Evolutionary conservation across 768 basidiomycete species (phyloP).

Genomic region (Sporobolomyces roseus): DNA sequence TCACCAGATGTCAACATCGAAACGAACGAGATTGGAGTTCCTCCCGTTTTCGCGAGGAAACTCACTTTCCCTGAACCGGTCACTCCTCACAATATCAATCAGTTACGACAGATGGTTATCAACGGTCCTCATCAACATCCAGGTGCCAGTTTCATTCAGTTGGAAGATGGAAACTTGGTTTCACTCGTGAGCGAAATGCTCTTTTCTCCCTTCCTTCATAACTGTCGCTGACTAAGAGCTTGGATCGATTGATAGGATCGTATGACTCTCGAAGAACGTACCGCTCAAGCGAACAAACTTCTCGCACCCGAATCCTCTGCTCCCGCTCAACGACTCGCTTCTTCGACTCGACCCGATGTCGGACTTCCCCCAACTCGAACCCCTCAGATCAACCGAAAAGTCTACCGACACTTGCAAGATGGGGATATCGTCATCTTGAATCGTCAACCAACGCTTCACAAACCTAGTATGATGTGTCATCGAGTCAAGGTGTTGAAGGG

Average conservation of each 20-base stretch:
- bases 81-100: conserved; percentile 80
- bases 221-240: neutral
- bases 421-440: conserved; percentile 95
- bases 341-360: conserved; percentile 38
- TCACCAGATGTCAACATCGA: conserved; percentile 99
- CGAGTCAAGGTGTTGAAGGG: conserved; percentile 84
- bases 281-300: conserved; percentile 90
- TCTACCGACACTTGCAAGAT: conserved; percentile 87
- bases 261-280: conserved; percentile 78
- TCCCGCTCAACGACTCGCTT: conserved; percentile 37
- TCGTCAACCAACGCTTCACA: conserved; percentile 96
- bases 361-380: conserved; percentile 65
- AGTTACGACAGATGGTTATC: conserved; percentile 82
- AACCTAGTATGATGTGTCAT: conserved; percentile 99
- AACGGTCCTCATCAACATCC: conserved; percentile 83
- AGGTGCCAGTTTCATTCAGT: conserved; percentile 89
- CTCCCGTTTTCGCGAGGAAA: conserved; percentile 93
- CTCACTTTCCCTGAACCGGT: conserved; percentile 97
- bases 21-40: conserved; percentile 95
- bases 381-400: conserved; percentile 78
- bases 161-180: conserved; percentile 84
- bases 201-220: neutral
- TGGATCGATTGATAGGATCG: conserved; percentile 62
- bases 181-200: conserved; percentile 73
- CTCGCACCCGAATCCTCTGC: conserved; percentile 68